phyloP scores from a whole-genome alignment of 441 rosid genomes.

The Breynia disticha region DNA sequence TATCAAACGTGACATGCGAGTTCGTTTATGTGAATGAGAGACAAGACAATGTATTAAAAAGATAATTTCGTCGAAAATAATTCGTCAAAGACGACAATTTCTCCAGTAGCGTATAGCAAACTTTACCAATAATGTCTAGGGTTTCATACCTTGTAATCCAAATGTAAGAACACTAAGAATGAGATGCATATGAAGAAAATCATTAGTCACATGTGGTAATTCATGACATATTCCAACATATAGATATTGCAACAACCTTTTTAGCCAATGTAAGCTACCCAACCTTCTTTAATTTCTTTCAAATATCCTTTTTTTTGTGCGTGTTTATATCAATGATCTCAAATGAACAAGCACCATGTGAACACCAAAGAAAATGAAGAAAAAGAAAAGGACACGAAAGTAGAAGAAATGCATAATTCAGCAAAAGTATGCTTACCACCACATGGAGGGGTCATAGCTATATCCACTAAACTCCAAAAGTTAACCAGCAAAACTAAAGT shows the following conservation, averaged over 20 bases:
- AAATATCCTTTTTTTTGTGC: background rate
- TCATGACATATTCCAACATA: constrained; percentile 15
- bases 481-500: background rate
- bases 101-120: background rate
- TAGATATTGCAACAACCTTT: background rate
- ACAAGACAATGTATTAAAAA: no score
- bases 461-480: constrained; percentile 23
- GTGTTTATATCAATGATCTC: constrained; percentile 1
- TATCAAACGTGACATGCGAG: constrained; percentile 8
- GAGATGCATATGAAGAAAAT: constrained; percentile 10
- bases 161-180: background rate
- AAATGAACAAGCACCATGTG: constrained; percentile 15
- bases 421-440: constrained; percentile 21
- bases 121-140: no score
- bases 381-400: constrained; percentile 23
- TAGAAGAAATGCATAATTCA: constrained; percentile 10
- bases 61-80: no score
- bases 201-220: constrained; percentile 23
- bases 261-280: constrained; percentile 18
- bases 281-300: background rate
- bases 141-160: no score
- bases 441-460: constrained; percentile 44
- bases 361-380: constrained; percentile 14
- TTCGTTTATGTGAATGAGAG: no score
- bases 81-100: no score